Evolutionary conservation across 805 yeast genomes (phyloP).

Genomic region (Starmerella davenportii): DNA sequence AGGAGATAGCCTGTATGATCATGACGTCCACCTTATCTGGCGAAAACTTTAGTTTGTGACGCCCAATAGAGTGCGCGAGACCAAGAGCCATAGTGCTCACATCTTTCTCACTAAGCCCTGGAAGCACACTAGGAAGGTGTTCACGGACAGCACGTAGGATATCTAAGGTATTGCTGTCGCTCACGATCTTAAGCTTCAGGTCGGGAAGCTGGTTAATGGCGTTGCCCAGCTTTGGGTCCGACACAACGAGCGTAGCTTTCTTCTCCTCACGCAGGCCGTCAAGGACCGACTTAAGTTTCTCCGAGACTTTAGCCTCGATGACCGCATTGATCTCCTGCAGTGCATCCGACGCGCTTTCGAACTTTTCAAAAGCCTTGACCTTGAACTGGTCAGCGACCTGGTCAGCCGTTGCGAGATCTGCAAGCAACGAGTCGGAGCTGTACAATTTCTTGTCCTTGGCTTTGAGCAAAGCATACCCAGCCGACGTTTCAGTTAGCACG

Average conservation of each 20-base stretch:
- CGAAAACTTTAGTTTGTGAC: slow-evolving; percentile 91
- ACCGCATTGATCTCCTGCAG: slow-evolving; percentile 85
- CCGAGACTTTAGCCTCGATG: slow-evolving; percentile 84
- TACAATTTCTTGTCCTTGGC: slow-evolving; percentile 94
- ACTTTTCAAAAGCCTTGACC: slow-evolving; percentile 88
- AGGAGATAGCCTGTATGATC: slow-evolving; percentile 97
- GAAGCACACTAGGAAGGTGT: slow-evolving; percentile 79
- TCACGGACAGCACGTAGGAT: slow-evolving; percentile 90
- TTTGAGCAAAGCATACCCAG: slow-evolving; percentile 94
- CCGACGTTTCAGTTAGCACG: slow-evolving; percentile 89
- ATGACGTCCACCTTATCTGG: slow-evolving; percentile 98
- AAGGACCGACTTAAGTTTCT: slow-evolving; percentile 58
- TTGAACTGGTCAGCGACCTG: slow-evolving; percentile 81
- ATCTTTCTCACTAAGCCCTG: slow-evolving; percentile 75
- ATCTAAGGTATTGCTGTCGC: slow-evolving; percentile 90
- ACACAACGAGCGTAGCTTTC: slow-evolving; percentile 75
- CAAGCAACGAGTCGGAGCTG: slow-evolving; percentile 56
- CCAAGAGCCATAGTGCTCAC: slow-evolving; percentile 91
- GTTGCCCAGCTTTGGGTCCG: slow-evolving; percentile 90
- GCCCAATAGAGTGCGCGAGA: slow-evolving; percentile 95
- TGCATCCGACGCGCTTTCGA: slow-evolving; percentile 85
- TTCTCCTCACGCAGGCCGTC: slow-evolving; percentile 25
- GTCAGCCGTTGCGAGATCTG: slow-evolving; percentile 65
- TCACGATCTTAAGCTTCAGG: slow-evolving; percentile 66
- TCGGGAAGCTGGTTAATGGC: slow-evolving; percentile 84